Evolutionary conservation across 805 yeast species (phyloP), one percentile per base, ranked within the genome.

Genomic region (Kodamaea sagamina): DNA sequence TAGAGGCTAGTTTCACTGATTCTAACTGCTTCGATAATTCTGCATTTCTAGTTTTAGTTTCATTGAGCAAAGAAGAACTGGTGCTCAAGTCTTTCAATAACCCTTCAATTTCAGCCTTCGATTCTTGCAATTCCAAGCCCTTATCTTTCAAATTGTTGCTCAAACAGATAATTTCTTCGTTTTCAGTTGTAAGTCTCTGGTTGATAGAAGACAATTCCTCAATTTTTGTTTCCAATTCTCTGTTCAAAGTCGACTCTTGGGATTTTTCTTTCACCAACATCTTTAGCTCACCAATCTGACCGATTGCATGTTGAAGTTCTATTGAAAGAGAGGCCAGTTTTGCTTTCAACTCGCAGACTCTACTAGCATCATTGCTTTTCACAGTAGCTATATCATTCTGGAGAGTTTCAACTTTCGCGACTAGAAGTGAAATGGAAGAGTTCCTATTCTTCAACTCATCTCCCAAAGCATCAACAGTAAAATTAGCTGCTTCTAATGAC

Each of bases 401-500:
- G 17, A 29, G 34, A 3, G 19, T 13, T 3, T 29, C 34, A 4
- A 29, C 34, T 17, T 29, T 29, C 18, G 15, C 19, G 11, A 15
- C 34, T 9, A 29, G 19, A 15, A 17, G 10, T 3, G 34, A 15
- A 17, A 29, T 29, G 9, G 34, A 29, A 6, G 34, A 29, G 19
- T 29, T 29, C 17, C 34, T 29, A 16, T 15, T 29, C 11, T 13
- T 29, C 19, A 29, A 29, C 9, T 29, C 34, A 13, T 29, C 17
- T 4, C 34, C 34, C n/a, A 29, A 15, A 13, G 10, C n/a, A 15
- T 29, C 34, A 29, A 29, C 34, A 29, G 34, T 9, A 13, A 29
- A 29, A 9, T 17, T 29, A 13, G 34, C 11, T 6, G 34, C 17
- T 15, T 29, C 34, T 11, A 29, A 29, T 10, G 10, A 15, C 19